Base-by-base conservation (phyloP, 306 rosid genomes). In the Dryas octopetala region DNA sequence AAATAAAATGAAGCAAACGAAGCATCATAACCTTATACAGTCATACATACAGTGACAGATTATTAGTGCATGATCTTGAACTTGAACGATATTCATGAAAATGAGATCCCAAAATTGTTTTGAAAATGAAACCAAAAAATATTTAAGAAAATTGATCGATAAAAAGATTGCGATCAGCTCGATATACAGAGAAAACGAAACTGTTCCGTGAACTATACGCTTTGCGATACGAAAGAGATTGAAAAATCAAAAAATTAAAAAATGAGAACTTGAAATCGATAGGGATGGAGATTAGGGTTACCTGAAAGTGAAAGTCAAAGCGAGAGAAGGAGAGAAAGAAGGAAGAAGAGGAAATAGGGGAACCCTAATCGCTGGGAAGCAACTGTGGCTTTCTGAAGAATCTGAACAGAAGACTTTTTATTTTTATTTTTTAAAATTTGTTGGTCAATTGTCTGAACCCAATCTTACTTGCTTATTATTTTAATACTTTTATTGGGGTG, bases 301-400 rank as follows among this genome's bases (percentile, higher is more conserved):
- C 75, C 75, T 71, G 44, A 55, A 43, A 40, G 50, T 16, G 38
- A 50, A 26, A 38, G 28, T 14, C 23, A 48, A 66, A 23, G 41
- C 55, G 12, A 41, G 51, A 8, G 28, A 43, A 9, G 5, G 44
- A 38, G 38, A 17, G 32, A 26, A 4, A 51, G 60, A 8, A 48
- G 23, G 73, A 28, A 32, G 60, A 46, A 45, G 58, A 60, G 48
- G 38, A 32, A 48, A 60, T 6, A 28, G 59, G 47, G 32, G 68
- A 43, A 74, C 46, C 77, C 76, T 48, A 60, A 61, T 72, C 59
- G 77, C 60, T 8, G 77, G 59, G 15, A 4, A 62, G 58, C 58
- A 59, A 26, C 77, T 32, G 61, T 50, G 77, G 5, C 53, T 54
- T 54, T 71, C 19, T 17, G 75, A 40, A 44, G 11, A 23, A 51